Evolutionary conservation across 1,139 yeast genomes (phyloP).

Genomic region (Wickerhamomyces sp.): DNA sequence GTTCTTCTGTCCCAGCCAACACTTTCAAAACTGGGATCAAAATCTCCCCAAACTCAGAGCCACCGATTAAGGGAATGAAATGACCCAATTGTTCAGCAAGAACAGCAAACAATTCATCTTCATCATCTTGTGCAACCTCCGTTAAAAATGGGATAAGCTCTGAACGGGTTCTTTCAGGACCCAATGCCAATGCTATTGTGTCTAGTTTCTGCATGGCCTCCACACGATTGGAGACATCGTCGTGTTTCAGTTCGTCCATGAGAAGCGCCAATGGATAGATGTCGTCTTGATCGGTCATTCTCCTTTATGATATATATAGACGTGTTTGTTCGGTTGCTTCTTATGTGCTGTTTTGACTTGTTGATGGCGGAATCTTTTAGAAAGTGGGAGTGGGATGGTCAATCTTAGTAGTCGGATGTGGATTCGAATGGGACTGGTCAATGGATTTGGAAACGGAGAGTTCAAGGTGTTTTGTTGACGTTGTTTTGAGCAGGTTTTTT

Average conservation of each 20-base stretch:
- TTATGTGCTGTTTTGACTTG: no score
- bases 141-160: slow-evolving; percentile 88
- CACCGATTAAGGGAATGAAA: slow-evolving; percentile 86
- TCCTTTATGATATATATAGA: no score
- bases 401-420: no score
- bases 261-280: slow-evolving; percentile 91
- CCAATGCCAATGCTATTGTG: slow-evolving; percentile 91
- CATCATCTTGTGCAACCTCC: slow-evolving; percentile 95
- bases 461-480: no score
- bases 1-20: slow-evolving; percentile 92
- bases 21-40: slow-evolving; percentile 83
- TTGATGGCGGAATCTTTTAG: no score
- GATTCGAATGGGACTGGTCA: no score
- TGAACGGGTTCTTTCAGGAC: slow-evolving; percentile 85
- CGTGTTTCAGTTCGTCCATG: slow-evolving; percentile 95
- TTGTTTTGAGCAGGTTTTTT: no score
- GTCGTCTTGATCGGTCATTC: slow-evolving; percentile 43
- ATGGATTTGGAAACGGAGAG: no score
- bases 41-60: slow-evolving; percentile 69
- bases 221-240: slow-evolving; percentile 88
- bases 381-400: no score
- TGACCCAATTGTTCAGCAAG: slow-evolving; percentile 87
- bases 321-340: no score
- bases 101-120: slow-evolving; percentile 94
- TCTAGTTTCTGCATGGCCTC: slow-evolving; percentile 94